Conservation (phyloP, 2,329 filamentous ascomycete genomes). For the Ophidiomyces ophidiicola region DNA sequence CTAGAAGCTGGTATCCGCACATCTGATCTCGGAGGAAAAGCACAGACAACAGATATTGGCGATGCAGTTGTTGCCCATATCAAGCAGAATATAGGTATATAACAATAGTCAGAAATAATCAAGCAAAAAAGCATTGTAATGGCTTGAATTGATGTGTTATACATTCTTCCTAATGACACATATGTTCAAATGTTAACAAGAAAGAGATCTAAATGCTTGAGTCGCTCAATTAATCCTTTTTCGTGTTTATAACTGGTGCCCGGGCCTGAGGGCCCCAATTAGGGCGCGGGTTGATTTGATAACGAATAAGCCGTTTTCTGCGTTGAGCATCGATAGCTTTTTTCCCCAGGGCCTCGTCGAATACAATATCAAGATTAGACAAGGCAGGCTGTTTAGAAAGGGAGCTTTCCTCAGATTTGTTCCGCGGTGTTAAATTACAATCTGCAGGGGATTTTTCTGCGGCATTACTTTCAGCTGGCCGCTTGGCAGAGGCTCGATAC, state of each 20-base stretch:
- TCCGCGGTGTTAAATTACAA: not conserved
- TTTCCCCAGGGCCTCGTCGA: slow-evolving; percentile 67
- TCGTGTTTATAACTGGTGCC: slow-evolving; percentile 18
- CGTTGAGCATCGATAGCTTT: slow-evolving; percentile 41
- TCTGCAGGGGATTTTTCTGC: not conserved
- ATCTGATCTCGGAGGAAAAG: slow-evolving; percentile 64
- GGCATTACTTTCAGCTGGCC: slow-evolving; percentile 17
- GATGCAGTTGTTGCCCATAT: slow-evolving; percentile 64
- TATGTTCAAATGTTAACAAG: slow-evolving; percentile 1
- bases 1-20: slow-evolving; percentile 67
- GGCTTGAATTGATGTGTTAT: slow-evolving; percentile 1
- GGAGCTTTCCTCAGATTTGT: not conserved
- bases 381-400: slow-evolving; percentile 17
- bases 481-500: slow-evolving; percentile 25
- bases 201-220: not conserved
- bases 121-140: not conserved
- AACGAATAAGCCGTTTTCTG: slow-evolving; percentile 61
- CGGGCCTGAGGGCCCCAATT: slow-evolving; percentile 81
- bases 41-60: slow-evolving; percentile 59
- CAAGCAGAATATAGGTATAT: slow-evolving; percentile 28
- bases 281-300: slow-evolving; percentile 77
- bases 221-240: not conserved
- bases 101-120: not conserved
- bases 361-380: slow-evolving; percentile 51
- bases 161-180: slow-evolving; percentile 1